Evolutionary conservation across 2,329 filamentous ascomycete genomes (phyloP).

Genomic region (Sarocladiaceae sp.): DNA sequence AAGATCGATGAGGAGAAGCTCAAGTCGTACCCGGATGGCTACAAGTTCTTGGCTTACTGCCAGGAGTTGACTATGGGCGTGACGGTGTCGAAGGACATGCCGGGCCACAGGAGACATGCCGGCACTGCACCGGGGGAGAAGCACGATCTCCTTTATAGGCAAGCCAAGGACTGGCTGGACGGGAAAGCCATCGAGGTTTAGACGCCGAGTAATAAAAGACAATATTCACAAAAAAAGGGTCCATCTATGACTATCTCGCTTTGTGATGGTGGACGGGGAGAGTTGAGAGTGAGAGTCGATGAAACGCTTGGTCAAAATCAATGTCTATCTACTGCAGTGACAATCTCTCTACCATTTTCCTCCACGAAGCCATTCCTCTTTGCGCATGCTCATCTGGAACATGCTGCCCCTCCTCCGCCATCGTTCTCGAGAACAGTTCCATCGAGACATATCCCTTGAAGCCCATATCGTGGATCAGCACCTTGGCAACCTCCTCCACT

Average conservation of each 20-base stretch:
- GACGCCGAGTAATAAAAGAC: neutral
- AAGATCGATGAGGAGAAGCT: conserved; percentile 32
- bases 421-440: conserved; percentile 54
- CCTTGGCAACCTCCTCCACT: conserved; percentile 50
- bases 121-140: conserved; percentile 25
- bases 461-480: conserved; percentile 57
- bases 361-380: conserved; percentile 9
- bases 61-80: conserved; percentile 40
- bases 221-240: too few species aligned
- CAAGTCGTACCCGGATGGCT: conserved; percentile 33
- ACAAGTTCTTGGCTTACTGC: conserved; percentile 37
- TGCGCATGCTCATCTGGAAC: conserved; percentile 18
- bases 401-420: conserved; percentile 15
- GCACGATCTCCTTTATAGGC: conserved; percentile 37
- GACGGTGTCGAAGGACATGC: conserved; percentile 35
- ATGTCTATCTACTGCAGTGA: neutral
- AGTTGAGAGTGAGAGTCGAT: too few species aligned
- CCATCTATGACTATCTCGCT: too few species aligned
- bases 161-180: conserved; percentile 37
- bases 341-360: neutral
- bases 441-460: conserved; percentile 66
- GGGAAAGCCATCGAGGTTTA: conserved; percentile 26
- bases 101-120: conserved; percentile 30
- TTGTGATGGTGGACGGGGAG: too few species aligned
- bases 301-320: too few species aligned